Evolutionary conservation across 2,329 filamentous ascomycete genomes (phyloP), one percentile per base, ranked within the genome.

Genomic region (Sporothrix brunneoviolacea): DNA sequence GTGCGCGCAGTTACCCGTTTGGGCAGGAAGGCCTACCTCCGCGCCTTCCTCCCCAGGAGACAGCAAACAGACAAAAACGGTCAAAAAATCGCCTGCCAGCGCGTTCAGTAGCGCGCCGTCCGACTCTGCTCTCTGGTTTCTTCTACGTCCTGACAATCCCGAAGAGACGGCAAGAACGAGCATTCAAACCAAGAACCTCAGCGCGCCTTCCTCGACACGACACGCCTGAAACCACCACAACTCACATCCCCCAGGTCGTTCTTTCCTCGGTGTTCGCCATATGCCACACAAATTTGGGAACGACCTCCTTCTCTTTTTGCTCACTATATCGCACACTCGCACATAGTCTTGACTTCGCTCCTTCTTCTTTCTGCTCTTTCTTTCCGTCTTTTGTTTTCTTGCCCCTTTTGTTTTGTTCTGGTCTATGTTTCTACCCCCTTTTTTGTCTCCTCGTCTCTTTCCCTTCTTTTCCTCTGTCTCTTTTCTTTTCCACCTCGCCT

Each of bases 141-240:
- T 19, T 12, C 19, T n/a, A 9, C 18, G 8, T 39, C 18, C n/a
- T 24, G 8, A 4, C 18, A 21, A 4, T 8, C 18, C 15, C 12
- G 22, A 24, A 39, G 13, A 39, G 15, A 3, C n/a, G n/a, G 10
- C 35, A 36, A 36, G 24, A 28, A 28, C 24, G 24, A 28, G 10
- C 24, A 5, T 28, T 5, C 24, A 28, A 5, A 28, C 24, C 24
- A 5, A 28, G 24, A 5, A 28, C 10, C 24, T 35, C 9, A 46
- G 36, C 49, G 49, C 42, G 32, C 53, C 49, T 54, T 54, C 53
- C 52, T 21, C 8, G 12, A 22, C 19, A 22, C 4, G 12, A 27
- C 47, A 28, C 33, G 30, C 38, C n/a, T 37, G 19, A n/a, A n/a
- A n/a, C 30, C 37, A 16, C 37, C 18, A 10, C 39, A 18, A 18